These are phyloP conservation scores for Hymenoscyphus linearis DNA, from an alignment of 2,329 filamentous ascomycete genomes.

Conservation along the genomic window DNA sequence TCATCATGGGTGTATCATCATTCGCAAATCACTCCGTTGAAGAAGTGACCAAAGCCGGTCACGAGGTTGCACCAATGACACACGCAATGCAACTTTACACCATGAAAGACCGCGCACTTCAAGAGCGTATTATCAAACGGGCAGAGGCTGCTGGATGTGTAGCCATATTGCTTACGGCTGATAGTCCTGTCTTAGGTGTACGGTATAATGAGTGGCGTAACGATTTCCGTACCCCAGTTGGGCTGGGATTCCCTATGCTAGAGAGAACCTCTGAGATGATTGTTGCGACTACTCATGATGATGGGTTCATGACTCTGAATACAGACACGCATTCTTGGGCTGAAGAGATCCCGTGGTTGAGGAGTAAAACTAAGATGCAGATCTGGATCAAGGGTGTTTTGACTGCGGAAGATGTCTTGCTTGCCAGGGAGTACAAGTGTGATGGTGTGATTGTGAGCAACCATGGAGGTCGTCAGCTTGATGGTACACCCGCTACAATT, in stretches of 20 bases:
- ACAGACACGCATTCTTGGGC: constrained; percentile 37
- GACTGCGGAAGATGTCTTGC: constrained; percentile 46
- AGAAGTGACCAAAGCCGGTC: constrained; percentile 38
- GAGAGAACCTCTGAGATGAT: constrained; percentile 16
- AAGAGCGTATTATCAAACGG: constrained; percentile 16
- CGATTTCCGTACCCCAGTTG: constrained; percentile 42
- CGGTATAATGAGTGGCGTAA: constrained; percentile 19
- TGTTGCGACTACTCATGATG: constrained; percentile 22
- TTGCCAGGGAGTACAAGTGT: not conserved
- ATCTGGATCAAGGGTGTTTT: constrained; percentile 43
- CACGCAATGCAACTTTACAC: constrained; percentile 47
- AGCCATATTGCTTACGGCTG: constrained; percentile 25
- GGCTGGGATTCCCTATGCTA: constrained; percentile 22
- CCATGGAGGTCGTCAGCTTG: constrained; percentile 51
- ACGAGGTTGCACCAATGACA: constrained; percentile 31
- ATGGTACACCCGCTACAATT: constrained; percentile 48
- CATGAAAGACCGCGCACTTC: constrained; percentile 41
- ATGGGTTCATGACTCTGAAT: constrained; percentile 15
- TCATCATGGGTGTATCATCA: constrained; percentile 37
- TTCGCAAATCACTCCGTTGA: constrained; percentile 41
- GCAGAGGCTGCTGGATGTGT: constrained; percentile 22
- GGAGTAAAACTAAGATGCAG: constrained; percentile 42
- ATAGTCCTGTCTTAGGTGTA: constrained; percentile 19
- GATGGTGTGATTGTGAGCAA: constrained; percentile 52
- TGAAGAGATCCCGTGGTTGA: constrained; percentile 45